Base-by-base conservation (phyloP, 2,329 filamentous ascomycete species). In the Periconia sp. region DNA sequence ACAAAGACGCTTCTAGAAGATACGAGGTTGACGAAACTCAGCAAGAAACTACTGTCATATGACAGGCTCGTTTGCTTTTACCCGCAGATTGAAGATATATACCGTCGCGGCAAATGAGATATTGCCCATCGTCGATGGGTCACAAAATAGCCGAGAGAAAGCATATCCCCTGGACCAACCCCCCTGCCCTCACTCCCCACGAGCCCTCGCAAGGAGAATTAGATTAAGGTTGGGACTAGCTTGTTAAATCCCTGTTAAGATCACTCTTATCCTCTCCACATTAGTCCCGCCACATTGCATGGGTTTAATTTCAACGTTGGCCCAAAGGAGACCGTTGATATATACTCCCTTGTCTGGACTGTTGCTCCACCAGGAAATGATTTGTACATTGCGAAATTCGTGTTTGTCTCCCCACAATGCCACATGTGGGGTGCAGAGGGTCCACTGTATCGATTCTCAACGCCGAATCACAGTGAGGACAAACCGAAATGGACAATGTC, bases 31-130 rank as follows among this genome's bases (percentile, higher is more conserved):
- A 47, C 42, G 48, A 11, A 47, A 37, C 6, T 37, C 33, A 13
- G 15, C 33, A 37, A 5, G 33, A 37, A 37, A 37, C 33, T 6
- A 11, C 33, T n/a, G 3, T 37, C 33, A 14, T 61, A 40, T 63
- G 58, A 66, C 54, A 64, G 64, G 64, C 51, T 47, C 45, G 43
- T 23, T 15, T 3, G 31, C 33, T 60, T 70, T 71, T 69, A 71
- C n/a, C 66, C 68, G 65, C 47, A 69, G 61, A 69, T 55, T 64
- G 57, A 58, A 48, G 57, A 57, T 48, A 63, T 53, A 60, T 37
- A n/a, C 6, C 15, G 33, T 37, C 15, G 33, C 33, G 33, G 33
- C 33, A 37, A 37, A 14, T 37, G 33, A 37, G 15, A n/a, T 14
- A 6, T n/a, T 37, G 15, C 15, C 33, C 33, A 37, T 37, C 11